Evolutionary conservation across 306 rosid genomes (phyloP), one percentile per base, ranked within the genome.

Genomic region (Acacia crassicarpa): DNA sequence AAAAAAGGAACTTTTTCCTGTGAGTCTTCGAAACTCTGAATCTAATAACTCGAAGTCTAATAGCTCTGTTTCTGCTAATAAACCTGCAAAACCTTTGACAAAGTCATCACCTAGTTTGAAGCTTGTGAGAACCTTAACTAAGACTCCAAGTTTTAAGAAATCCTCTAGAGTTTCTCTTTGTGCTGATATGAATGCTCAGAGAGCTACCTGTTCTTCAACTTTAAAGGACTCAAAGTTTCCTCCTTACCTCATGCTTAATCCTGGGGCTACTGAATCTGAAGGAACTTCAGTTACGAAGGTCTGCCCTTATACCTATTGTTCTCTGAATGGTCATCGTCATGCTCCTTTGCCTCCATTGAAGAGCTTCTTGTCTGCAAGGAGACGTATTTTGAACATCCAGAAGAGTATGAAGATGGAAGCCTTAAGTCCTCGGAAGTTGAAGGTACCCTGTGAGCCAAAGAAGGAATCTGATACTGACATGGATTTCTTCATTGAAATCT

Each of bases 151-250:
- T 72, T 95, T 95, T 76, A 95, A 92, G 69, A 92, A 87, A 56
- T 81, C 92, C 67, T 83, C 95, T 62, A 88, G 84, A 58, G 90
- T 82, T 76, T 82, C 85, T 71, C 68, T 87, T 38, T 88, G 92
- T 78, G 89, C 84, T 9, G 95, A 89, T 61, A 54, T 79, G 62
- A 75, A 78, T 49, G 67, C 89, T 61, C 90, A 84, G 41, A 90
- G 78, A 85, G 88, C 91, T 38, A 95, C 99, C 3, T 95, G 99
- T 79, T 92, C 98, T 86, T 93, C 99, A 46, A 93, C 97, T 75
- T 80, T 93, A 84, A 95, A 92, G 81, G 92, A 90, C 82, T 84
- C 93, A 38, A 92, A 90, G 83, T 92, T 91, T 79, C 99, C 99
- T 2, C 45, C 86, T 33, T 91, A 89, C 65, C 90, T 93, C 65